Evolutionary conservation across 140 eudicot species (phyloP).

Genomic region (Stevia rebaudiana): DNA sequence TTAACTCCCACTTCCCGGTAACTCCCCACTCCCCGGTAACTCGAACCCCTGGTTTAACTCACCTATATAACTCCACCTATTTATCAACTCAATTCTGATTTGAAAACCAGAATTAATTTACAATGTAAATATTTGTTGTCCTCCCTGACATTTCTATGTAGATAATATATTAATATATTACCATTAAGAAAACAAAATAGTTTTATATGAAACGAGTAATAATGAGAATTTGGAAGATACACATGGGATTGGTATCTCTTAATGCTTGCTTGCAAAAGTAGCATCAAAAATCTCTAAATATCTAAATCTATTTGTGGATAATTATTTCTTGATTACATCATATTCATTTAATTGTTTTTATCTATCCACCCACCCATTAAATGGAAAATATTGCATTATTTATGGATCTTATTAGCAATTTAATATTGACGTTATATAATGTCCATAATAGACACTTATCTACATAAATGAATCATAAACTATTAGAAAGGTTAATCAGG

Average conservation of each 20-base stretch:
- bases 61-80: too few species aligned
- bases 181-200: too few species aligned
- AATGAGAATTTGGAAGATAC: not conserved
- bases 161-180: too few species aligned
- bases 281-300: slow-evolving; percentile 15
- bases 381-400: not conserved
- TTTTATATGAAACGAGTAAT: too few species aligned
- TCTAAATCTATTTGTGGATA: slow-evolving; percentile 14
- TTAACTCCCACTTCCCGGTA: too few species aligned
- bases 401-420: slow-evolving; percentile 1
- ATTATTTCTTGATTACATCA: slow-evolving; percentile 4
- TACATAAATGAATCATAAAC: not conserved
- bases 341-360: not conserved
- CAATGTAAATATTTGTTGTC: too few species aligned
- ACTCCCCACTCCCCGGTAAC: too few species aligned
- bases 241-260: slow-evolving; percentile 11
- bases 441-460: slow-evolving; percentile 7
- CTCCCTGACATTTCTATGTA: too few species aligned
- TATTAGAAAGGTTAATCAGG: too few species aligned
- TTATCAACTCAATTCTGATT: too few species aligned
- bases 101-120: too few species aligned
- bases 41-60: too few species aligned
- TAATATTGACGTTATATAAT: not conserved
- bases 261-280: slow-evolving; percentile 32
- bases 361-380: slow-evolving; percentile 10